Evolutionary conservation across 768 basidiomycete species (phyloP).

Genomic region (Phaeotremella skinneri): DNA sequence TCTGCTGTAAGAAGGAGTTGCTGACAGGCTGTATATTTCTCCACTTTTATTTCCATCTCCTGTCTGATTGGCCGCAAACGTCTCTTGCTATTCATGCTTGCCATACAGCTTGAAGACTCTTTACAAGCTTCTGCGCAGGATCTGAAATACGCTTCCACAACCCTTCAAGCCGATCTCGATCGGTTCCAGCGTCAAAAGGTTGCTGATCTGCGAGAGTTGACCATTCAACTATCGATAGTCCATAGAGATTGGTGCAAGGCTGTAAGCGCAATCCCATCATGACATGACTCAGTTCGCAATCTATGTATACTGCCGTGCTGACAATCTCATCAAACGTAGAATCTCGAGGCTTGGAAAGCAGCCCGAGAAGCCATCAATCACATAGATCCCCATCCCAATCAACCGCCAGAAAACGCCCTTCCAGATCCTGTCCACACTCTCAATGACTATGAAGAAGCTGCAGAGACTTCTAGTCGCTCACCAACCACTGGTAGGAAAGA

Average conservation of each 20-base stretch:
- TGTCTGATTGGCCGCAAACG: too few relatives aligned
- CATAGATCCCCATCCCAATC: constrained; percentile 88
- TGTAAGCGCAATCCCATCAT: constrained; percentile 55
- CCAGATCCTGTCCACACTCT: constrained; percentile 20
- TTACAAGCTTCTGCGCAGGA: constrained; percentile 88
- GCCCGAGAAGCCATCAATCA: constrained; percentile 86
- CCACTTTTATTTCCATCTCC: not conserved
- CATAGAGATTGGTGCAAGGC: constrained; percentile 97
- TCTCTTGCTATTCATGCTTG: not conserved
- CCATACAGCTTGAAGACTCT: constrained; percentile 81
- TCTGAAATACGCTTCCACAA: constrained; percentile 91
- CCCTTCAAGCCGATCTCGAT: constrained; percentile 95
- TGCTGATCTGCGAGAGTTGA: constrained; percentile 90
- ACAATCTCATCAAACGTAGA: constrained; percentile 61
- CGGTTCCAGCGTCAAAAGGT: constrained; percentile 99
- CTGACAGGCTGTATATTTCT: not conserved
- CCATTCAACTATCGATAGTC: constrained; percentile 79
- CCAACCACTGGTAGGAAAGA: not conserved
- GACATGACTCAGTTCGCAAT: not conserved
- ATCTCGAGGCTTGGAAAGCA: constrained; percentile 95
- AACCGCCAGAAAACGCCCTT: constrained; percentile 36
- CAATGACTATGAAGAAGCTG: not conserved
- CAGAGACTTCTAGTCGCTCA: not conserved
- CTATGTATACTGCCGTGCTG: not conserved
- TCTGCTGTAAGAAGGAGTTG: not conserved